Percentiles rank a stretch among this genome's conserved stretches.
These are phyloP conservation scores for Sugiyamaella pinicola DNA, from an alignment of 1,139 yeast species.

Conservation along the genomic window DNA sequence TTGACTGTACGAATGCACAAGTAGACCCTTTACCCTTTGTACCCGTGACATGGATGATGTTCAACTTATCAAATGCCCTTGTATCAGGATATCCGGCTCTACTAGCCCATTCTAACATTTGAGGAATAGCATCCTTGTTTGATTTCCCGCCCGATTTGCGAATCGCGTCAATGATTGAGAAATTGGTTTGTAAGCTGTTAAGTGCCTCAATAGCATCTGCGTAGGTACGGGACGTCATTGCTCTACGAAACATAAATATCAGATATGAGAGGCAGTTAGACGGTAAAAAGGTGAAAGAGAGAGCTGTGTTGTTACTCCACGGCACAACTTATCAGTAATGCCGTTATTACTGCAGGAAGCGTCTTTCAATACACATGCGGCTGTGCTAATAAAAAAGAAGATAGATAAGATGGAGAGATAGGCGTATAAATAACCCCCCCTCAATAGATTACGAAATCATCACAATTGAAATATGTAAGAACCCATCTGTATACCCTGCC, in stretches of 20 bases:
- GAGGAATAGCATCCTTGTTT: slow-evolving; percentile 73
- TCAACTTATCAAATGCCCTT: slow-evolving; percentile 66
- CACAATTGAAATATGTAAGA: slow-evolving; percentile 61
- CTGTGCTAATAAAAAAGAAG: too few species aligned
- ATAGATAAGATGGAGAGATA: too few species aligned
- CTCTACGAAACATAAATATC: slow-evolving; percentile 15
- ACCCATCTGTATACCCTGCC: slow-evolving; percentile 72
- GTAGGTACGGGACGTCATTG: slow-evolving; percentile 27
- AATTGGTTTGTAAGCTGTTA: slow-evolving; percentile 88
- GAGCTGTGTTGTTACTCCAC: neutral
- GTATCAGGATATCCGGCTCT: slow-evolving; percentile 70
- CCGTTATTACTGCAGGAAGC: too few species aligned
- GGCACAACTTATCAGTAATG: too few species aligned
- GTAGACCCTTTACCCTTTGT: slow-evolving; percentile 99
- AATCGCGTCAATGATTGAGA: slow-evolving; percentile 82
- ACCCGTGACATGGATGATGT: slow-evolving; percentile 90
- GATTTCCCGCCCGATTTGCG: slow-evolving; percentile 70
- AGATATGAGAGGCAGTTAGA: too few species aligned
- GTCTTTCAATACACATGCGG: too few species aligned
- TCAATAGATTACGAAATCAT: slow-evolving; percentile 38
- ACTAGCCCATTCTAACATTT: slow-evolving; percentile 88
- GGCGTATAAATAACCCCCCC: slow-evolving; percentile 1
- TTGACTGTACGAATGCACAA: slow-evolving; percentile 89
- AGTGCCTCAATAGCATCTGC: slow-evolving; percentile 71
- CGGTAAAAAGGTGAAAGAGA: too few species aligned